phyloP scores from a whole-genome alignment of 2,329 filamentous ascomycete species.

The Orbilia oligospora region DNA sequence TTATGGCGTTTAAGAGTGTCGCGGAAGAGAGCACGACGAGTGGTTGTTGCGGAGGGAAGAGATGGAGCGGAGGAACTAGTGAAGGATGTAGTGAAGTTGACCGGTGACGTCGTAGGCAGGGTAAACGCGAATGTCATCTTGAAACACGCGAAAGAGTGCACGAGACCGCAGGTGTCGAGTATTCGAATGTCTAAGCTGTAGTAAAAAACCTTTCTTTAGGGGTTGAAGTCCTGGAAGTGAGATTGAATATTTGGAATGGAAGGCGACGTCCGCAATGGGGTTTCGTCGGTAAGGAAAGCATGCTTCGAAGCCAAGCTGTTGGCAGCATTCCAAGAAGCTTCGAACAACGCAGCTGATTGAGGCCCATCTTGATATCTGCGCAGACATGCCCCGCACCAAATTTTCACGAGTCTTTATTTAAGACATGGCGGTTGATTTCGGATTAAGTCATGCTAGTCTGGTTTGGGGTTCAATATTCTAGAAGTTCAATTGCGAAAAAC shows the following conservation, averaged over 20 bases:
- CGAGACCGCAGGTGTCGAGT: background rate
- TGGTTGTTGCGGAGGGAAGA: slow-evolving; percentile 84
- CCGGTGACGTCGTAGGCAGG: slow-evolving; percentile 89
- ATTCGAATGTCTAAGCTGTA: background rate
- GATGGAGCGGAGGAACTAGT: slow-evolving; percentile 88
- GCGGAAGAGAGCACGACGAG: slow-evolving; percentile 84
- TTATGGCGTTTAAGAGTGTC: slow-evolving; percentile 91
- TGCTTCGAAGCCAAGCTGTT: slow-evolving; percentile 44
- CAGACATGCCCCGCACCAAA: background rate
- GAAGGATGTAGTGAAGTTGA: slow-evolving; percentile 84
- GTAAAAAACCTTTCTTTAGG: background rate
- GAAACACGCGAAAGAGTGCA: background rate
- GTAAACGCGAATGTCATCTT: slow-evolving; percentile 89
- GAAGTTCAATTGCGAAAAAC: background rate
- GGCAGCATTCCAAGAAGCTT: slow-evolving; percentile 36
- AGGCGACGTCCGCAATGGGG: background rate
- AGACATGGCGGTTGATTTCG: background rate
- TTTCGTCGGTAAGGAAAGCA: slow-evolving; percentile 15
- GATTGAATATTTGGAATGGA: background rate
- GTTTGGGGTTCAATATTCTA: background rate
- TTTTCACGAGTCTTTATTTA: background rate
- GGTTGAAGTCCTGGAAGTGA: background rate
- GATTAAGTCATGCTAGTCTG: background rate
- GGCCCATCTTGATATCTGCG: background rate
- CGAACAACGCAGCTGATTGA: slow-evolving; percentile 35